Conservation (phyloP, 2,329 filamentous ascomycete species). For the Epichloe brachyelytri region DNA sequence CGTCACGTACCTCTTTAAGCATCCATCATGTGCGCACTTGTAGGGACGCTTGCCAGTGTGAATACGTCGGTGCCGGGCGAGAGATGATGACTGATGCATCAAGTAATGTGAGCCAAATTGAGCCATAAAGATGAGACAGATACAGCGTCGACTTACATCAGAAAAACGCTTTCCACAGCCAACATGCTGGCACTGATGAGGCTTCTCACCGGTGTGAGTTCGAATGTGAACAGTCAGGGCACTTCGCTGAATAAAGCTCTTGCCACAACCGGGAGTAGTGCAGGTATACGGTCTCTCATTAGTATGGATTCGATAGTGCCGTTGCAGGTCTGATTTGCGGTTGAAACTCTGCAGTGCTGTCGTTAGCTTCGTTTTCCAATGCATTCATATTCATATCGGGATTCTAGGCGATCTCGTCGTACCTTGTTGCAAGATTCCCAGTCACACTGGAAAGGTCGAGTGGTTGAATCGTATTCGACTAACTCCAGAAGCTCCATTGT, state of each 20-base stretch:
- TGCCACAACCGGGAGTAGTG: slow-evolving; percentile 46
- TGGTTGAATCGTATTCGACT: slow-evolving; percentile 49
- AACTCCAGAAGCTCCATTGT: slow-evolving; percentile 52
- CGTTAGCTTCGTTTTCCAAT: not conserved
- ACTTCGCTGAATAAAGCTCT: slow-evolving; percentile 60
- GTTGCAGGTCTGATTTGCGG: slow-evolving; percentile 56
- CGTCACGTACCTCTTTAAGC: slow-evolving; percentile 40
- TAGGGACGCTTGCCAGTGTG: slow-evolving; percentile 57
- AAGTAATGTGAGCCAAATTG: slow-evolving; percentile 5
- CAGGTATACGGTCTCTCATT: slow-evolving; percentile 57
- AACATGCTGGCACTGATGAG: slow-evolving; percentile 52
- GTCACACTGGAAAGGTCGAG: slow-evolving; percentile 51
- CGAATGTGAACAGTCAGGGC: slow-evolving; percentile 58
- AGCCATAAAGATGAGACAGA: not conserved
- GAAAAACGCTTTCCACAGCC: slow-evolving; percentile 59
- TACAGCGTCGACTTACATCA: slow-evolving; percentile 37
- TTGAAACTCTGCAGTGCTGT: slow-evolving; percentile 47
- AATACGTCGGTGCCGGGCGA: slow-evolving; percentile 52
- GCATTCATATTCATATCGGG: not conserved
- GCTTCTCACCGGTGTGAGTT: slow-evolving; percentile 60
- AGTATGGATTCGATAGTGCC: slow-evolving; percentile 60
- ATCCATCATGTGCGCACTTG: slow-evolving; percentile 47
- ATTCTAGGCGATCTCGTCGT: slow-evolving; percentile 11
- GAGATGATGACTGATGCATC: slow-evolving; percentile 43
- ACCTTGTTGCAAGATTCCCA: slow-evolving; percentile 52